Base-by-base conservation (phyloP, 1,284 basidiomycete genomes). In the Pascua guehoae region DNA sequence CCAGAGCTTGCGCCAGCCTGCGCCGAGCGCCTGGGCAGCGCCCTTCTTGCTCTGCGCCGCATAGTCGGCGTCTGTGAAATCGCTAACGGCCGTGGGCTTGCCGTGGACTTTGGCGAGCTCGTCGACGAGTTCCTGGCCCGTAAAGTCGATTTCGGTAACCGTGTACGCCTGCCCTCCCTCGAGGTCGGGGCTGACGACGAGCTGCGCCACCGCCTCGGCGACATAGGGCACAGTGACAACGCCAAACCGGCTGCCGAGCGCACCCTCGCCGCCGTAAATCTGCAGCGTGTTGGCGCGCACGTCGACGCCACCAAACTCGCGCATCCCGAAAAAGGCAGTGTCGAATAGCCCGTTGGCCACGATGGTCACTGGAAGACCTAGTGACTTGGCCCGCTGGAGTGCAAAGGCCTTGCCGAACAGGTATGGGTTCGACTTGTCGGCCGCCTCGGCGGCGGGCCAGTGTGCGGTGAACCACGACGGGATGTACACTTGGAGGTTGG, bases 1-100 rank as follows among this genome's bases (percentile, higher is more conserved):
- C 56, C 56, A 58, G 52, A 54, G 56, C 36, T 51, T 48, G 37
- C 52, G 43, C 56, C 56, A 58, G n/a, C 44, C 43, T 10, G 52
- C 56, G 15, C 56, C 52, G 15, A 58, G 49, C 5, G 48, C 56
- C 0, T 16, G 41, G 4, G 15, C 52, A 4, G 47, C 40, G 40
- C 41, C 38, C n/a, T 38, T 18, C 12, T 45, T 17, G 24, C 51
- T 50, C 12, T 24, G 16, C n/a, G 18, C 40, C 37, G 41, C 18
- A 37, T 53, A 41, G 36, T 49, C 54, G 3, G 36, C 39, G 43
- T 53, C 51, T 14, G 47, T 50, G 18, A 47, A 40, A 11, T 47
- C 12, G 3, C 12, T 24, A 10, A 60, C 48, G 8, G 15, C 40
- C 10, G 58, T 43, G 11, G 17, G 9, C 3, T 12, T 14, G 43